Base-by-base conservation (phyloP, 139 green algal species). In the Zygnema circumcarinatum region DNA sequence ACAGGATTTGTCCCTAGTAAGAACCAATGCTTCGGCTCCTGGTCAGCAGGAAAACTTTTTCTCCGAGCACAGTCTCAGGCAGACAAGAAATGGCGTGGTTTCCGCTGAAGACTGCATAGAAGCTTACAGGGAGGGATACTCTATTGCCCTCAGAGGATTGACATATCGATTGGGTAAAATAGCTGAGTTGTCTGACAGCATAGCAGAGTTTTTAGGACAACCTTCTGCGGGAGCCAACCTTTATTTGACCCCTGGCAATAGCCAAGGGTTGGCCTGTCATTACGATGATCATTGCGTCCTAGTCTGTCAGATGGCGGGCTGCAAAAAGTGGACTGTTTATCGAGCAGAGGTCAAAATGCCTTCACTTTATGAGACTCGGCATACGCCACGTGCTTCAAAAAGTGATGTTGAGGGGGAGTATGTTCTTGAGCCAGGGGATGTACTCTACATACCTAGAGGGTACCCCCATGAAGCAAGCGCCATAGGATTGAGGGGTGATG, bases 251-350 rank as follows among this genome's bases (percentile, higher is more conserved):
- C 82, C 82, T 2, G 21, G 2, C 22, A 25, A 20, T 31, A 40
- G 67, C 21, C 25, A 81, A 74, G 82, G 82, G 36, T 25, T 88
- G 36, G 82, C 31, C 11, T 22, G 11, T 42, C 82, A 88, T 74
- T 25, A 38, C 38, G 82, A 88, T 53, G 82, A 88, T 35, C 82
- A 88, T 53, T 88, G 82, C 67, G 82, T 88, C 2, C 53, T 88
- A 47, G 67, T 88, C 7, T 82, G 67, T 74, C 82, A 88, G 82
- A 47, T 88, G 67, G 67, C 67, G 68, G 82, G 82, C 1, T 47
- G 32, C 54, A 86, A 86, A 69, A 31, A 2, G 32, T 86, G 80
- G 80, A 29, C 29, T 3, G 53, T 86, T n/a, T 85, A 78, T 20
- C 31, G 33, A 35, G 3, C 39, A 36, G 39, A 78, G 7, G 79